Evolutionary conservation across 129 eudicot genomes (phyloP).

Genomic region (Heracleum sosnowskyi): DNA sequence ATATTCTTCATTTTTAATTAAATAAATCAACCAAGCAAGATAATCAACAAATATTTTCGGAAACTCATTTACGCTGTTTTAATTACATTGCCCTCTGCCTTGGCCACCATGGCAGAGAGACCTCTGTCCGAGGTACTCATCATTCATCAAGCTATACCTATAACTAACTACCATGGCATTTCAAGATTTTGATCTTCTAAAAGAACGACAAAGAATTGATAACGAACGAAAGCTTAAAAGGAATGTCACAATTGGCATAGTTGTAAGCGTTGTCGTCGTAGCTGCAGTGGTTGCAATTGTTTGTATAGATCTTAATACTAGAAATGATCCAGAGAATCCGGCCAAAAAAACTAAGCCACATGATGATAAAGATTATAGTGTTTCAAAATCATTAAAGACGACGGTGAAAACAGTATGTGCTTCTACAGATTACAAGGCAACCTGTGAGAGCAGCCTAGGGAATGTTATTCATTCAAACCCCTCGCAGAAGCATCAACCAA

Average conservation of each 20-base stretch:
- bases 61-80: neutral
- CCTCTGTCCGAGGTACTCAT: conserved; percentile 12
- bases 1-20: neutral
- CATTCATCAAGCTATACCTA: neutral
- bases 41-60: neutral
- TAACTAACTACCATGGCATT: conserved; percentile 48
- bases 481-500: neutral
- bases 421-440: conserved; percentile 42
- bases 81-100: conserved; percentile 44
- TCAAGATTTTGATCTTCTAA: conserved; percentile 65
- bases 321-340: neutral
- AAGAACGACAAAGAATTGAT: conserved; percentile 39
- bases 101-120: conserved; percentile 66
- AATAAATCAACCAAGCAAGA: neutral
- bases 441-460: conserved; percentile 41
- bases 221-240: conserved; percentile 31
- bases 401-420: conserved; percentile 38
- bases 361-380: neutral
- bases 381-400: conserved; percentile 28
- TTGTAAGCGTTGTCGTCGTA: conserved; percentile 20
- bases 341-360: conserved; percentile 1
- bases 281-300: conserved; percentile 32
- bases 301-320: conserved; percentile 14
- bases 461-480: conserved; percentile 26
- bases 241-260: conserved; percentile 38